A percentile compares a stretch with the other conserved stretches of the same genome.
phyloP scores from a whole-genome alignment of 192 early-diverging fungal genomes.

The Coemansia sp. region DNA sequence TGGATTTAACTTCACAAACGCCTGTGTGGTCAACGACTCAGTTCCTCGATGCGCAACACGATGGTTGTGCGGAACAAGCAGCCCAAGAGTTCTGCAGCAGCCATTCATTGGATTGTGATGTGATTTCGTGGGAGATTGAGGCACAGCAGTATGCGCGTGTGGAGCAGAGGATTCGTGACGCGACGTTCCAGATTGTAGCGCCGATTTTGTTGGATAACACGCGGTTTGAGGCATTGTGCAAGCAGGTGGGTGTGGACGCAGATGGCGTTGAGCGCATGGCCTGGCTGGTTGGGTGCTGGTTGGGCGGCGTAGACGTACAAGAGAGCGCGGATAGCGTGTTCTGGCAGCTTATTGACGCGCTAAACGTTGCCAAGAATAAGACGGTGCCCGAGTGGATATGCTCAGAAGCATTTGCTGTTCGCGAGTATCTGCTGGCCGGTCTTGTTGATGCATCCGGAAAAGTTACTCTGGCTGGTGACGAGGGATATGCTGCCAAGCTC shows the following conservation, averaged over 20 bases:
- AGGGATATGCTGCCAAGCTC: neutral
- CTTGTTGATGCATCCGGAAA: slow-evolving; percentile 6
- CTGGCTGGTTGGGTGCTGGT: slow-evolving; percentile 10
- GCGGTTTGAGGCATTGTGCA: slow-evolving; percentile 8
- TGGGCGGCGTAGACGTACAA: neutral
- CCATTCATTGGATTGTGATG: neutral
- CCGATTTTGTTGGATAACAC: slow-evolving; percentile 12
- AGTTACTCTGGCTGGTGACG: neutral
- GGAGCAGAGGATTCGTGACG: slow-evolving; percentile 4
- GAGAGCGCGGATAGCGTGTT: neutral
- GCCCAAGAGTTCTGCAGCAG: slow-evolving; percentile 11
- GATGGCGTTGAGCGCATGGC: neutral
- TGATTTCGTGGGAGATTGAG: slow-evolving; percentile 31
- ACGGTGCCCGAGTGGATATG: slow-evolving; percentile 14
- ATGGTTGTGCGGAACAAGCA: neutral
- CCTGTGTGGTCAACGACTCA: neutral
- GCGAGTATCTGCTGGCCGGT: slow-evolving; percentile 27
- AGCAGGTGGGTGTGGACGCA: neutral
- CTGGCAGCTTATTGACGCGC: neutral
- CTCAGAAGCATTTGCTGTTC: slow-evolving; percentile 10
- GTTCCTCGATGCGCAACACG: neutral
- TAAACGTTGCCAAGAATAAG: neutral
- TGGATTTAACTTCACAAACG: neutral
- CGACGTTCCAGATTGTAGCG: slow-evolving; percentile 20
- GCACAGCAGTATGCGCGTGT: slow-evolving; percentile 16